Evolutionary conservation across 805 yeast species (phyloP), one percentile per base, ranked within the genome.

Genomic region (Yarrowia sp.): DNA sequence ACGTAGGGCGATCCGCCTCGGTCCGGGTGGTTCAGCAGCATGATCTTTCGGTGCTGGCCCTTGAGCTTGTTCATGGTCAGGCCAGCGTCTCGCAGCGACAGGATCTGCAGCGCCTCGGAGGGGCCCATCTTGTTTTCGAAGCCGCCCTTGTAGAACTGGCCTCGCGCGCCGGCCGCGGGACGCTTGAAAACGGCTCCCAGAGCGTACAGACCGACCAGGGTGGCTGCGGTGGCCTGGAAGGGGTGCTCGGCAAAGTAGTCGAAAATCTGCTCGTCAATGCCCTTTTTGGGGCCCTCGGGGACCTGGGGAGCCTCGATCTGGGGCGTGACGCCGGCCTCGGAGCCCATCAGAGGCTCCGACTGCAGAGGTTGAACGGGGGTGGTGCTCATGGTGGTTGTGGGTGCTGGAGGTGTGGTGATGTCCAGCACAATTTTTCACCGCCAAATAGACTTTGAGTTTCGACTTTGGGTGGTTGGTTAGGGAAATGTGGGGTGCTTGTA

Each of bases 91-190:
- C 76, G 66, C 68, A 91, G 77, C 69, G 87, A 88, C 68, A 93
- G 81, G 29, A 93, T 88, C 71, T 84, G 91, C 64, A 91, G 79
- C 3, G 97, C 97, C 72, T 93, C 99, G 68, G 83, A 86, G 46
- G 92, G 86, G 63, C 82, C 81, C 96, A 93, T 90, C 73, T 93
- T 94, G n/a, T 83, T 73, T 35, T 92, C 97, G 75, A 93, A 93
- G 1, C 97, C 90, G 63, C 98, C 99, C 72, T 85, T 90, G 71
- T 80, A 77, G 70, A 85, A 93, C 66, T 84, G 82, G 10, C 87
- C 87, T 62, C 79, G 78, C 21, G 81, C 71, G 38, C 90, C 87
- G n/a, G 90, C 87, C 65, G 84, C 87, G 38, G 69, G 63, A 61
- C 71, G 71, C 46, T 70, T 66, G 65, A 74, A 68, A 18, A 55